A percentile compares a stretch with the other conserved stretches of the same genome.
Evolutionary conservation across 225 moss, liverwort and hornwort species (phyloP).

Genomic region (Thuidium tamariscinum): DNA sequence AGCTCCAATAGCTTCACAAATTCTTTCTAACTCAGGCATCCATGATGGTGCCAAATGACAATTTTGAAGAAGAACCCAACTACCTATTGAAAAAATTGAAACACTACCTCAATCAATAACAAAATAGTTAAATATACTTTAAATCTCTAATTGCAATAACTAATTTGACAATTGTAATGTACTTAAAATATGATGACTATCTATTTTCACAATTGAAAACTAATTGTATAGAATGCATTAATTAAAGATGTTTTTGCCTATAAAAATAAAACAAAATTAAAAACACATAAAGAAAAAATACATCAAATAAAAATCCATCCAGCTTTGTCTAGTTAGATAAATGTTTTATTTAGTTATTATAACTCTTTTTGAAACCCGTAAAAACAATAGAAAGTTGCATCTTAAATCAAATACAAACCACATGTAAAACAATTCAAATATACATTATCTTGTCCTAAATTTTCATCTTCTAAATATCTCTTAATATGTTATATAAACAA

Average conservation of each 20-base stretch:
- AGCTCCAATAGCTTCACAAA: constrained; percentile 52
- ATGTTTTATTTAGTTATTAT: too few species aligned
- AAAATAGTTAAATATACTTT: neutral
- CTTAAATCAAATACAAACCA: neutral
- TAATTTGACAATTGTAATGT: neutral
- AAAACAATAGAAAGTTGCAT: neutral
- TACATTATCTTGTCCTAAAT: fast-evolving
- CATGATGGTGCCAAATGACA: constrained; percentile 92
- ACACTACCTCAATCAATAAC: neutral
- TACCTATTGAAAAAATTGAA: constrained; percentile 2
- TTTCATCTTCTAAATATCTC: neutral
- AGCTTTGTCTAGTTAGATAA: neutral
- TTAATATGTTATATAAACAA: neutral
- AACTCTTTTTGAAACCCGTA: neutral
- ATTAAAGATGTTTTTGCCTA: neutral
- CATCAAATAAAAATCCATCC: neutral
- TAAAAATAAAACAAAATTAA: neutral
- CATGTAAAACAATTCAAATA: neutral
- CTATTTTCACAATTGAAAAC: neutral
- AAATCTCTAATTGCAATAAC: neutral
- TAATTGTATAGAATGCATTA: neutral
- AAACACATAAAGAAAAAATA: too few species aligned
- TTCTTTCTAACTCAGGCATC: constrained; percentile 85
- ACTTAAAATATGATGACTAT: neutral
- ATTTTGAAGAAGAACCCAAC: constrained; percentile 94